These are phyloP conservation scores for Candida caryicola DNA, from an alignment of 805 yeast species.

Conservation along the genomic window DNA sequence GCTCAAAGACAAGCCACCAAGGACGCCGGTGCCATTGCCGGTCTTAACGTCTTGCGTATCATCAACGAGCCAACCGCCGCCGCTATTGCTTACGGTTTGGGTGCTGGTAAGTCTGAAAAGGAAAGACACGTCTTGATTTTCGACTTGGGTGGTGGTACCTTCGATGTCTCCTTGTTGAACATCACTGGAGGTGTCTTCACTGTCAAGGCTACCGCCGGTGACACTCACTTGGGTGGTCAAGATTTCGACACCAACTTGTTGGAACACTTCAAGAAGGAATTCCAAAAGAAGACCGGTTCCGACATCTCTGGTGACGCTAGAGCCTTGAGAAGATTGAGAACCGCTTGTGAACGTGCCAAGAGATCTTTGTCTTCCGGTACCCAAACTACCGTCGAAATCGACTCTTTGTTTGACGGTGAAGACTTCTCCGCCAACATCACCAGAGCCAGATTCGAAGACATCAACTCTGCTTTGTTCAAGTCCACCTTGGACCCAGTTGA, in stretches of 20 bases:
- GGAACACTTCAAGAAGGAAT: constrained; percentile 45
- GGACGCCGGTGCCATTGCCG: constrained; percentile 52
- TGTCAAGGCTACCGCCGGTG: constrained; percentile 83
- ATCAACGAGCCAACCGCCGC: constrained; percentile 77
- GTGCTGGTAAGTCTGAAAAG: constrained; percentile 54
- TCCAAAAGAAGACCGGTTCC: constrained; percentile 46
- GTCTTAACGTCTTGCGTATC: constrained; percentile 48
- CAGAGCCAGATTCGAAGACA: constrained; percentile 52
- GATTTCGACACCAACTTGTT: constrained; percentile 51
- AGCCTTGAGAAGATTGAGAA: constrained; percentile 51
- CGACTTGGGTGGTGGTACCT: constrained; percentile 98
- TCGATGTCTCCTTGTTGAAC: constrained; percentile 89
- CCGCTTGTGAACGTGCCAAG: constrained; percentile 53
- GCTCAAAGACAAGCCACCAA: constrained; percentile 52
- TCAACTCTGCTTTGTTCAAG: constrained; percentile 49
- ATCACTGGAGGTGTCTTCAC: constrained; percentile 96
- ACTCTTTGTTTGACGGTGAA: constrained; percentile 49
- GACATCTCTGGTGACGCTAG: constrained; percentile 47
- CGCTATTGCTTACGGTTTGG: constrained; percentile 94
- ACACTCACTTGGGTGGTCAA: constrained; percentile 53
- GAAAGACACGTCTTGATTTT: constrained; percentile 77
- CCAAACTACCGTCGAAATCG: constrained; percentile 49
- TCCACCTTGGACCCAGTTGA: constrained; percentile 50
- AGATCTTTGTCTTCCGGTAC: constrained; percentile 49
- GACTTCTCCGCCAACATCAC: constrained; percentile 49